A percentile compares a stretch with the other conserved stretches of the same genome.
These are phyloP conservation scores for Rhizopogon sp. DNA, from an alignment of 768 basidiomycete genomes.

Conservation along the genomic window DNA sequence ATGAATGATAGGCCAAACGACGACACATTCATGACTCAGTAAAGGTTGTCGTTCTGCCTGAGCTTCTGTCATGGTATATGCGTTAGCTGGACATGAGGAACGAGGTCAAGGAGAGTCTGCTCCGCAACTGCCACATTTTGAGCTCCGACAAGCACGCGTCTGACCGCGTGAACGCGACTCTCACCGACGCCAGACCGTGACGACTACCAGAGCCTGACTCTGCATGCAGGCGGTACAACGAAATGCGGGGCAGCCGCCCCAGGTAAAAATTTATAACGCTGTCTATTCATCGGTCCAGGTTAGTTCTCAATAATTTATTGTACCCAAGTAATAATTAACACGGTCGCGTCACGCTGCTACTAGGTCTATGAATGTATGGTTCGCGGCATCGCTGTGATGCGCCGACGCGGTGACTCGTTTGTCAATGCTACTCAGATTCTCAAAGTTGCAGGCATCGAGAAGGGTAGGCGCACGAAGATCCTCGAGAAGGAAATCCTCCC, in stretches of 20 bases:
- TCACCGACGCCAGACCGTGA: conserved; percentile 17
- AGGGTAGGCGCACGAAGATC: conserved; percentile 94
- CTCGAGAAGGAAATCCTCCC: conserved; percentile 94
- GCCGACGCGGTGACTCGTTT: conserved; percentile 87
- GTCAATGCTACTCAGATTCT: conserved; percentile 99
- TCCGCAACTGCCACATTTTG: conserved; percentile 15
- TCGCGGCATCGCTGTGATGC: conserved; percentile 97
- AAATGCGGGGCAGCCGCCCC: conserved; percentile 37
- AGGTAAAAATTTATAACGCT: conserved; percentile 88
- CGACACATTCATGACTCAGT: conserved; percentile 47
- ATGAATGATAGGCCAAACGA: conserved; percentile 81
- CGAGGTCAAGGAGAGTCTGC: not conserved
- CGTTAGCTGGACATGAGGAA: not conserved
- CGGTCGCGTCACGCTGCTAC: conserved; percentile 12
- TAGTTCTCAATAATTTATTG: conserved; percentile 6
- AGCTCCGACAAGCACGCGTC: conserved; percentile 30
- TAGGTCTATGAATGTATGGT: conserved; percentile 99
- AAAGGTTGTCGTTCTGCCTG: conserved; percentile 32
- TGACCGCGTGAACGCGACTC: conserved; percentile 14
- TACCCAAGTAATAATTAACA: conserved; percentile 1
- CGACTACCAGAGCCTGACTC: conserved; percentile 6
- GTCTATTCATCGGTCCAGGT: conserved; percentile 90
- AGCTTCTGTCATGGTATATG: conserved; percentile 7
- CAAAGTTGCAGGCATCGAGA: conserved; percentile 97
- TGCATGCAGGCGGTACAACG: conserved; percentile 24